Evolutionary conservation across 768 basidiomycete genomes (phyloP), one percentile per base, ranked within the genome.

Genomic region (Boletus bicolor): DNA sequence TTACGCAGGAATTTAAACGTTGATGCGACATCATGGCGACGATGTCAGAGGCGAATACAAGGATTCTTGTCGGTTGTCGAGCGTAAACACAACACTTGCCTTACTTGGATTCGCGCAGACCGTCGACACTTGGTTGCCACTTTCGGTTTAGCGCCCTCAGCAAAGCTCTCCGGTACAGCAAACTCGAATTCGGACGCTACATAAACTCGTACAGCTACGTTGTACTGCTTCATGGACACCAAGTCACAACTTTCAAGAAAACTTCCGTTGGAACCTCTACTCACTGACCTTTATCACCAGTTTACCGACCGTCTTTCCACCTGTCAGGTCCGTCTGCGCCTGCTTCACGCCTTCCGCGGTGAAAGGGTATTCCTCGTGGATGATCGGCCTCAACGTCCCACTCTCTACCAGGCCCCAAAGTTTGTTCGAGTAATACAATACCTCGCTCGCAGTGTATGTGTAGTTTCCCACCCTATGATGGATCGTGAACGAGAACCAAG

Each of bases 271-370:
- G 21, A 3, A 17, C 19, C 15, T 34, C 44, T 55, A 56, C 50
- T 74, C 54, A 4, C 64, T 66, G 19, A 93, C 79, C 68, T 89
- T 91, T 61, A 98, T 76, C 49, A 98, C 60, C 64, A 99, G 70
- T 70, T 98, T 99, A 4, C 96, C 96, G 2, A 79, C 80, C 10
- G 93, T 91, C 69, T 83, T 85, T 45, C 96, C 86, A 9, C 81
- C 76, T 0, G 80, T 80, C 56, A 98, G 76, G 66, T 96, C 94
- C 12, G 62, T 76, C 62, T 98, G 95, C 0, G 93, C 85, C 56
- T 86, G 78, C 64, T 75, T 78, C 12, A 87, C 84, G 0, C 90
- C 93, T 54, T 94, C 89, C 0, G 83, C 79, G 0, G 89, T 87
- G 73, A 98, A 94, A 0, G 84, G 83, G 61, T 97, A 98, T 53